phyloP scores from a whole-genome alignment of 805 yeast genomes.

The Metahyphopichia silvanorum region DNA sequence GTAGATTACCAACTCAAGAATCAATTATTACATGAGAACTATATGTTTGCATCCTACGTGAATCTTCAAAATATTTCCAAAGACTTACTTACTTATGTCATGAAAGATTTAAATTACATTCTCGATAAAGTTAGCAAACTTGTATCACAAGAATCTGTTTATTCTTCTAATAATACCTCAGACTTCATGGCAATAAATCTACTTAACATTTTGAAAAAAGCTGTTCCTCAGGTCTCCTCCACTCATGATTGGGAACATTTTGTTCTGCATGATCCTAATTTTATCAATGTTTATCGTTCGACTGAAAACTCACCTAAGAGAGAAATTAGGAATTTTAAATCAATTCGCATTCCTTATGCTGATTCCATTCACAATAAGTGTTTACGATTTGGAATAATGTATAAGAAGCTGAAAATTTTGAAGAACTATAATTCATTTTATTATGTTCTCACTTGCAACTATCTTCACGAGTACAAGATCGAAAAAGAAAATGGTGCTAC shows the following conservation, averaged over 20 bases:
- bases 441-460: conserved; percentile 40
- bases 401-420: conserved; percentile 38
- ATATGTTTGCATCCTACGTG: conserved; percentile 38
- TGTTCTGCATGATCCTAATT: conserved; percentile 44
- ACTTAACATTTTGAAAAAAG: conserved; percentile 20
- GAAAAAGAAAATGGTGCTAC: conserved; percentile 17
- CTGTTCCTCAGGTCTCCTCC: conserved; percentile 17
- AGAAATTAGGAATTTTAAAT: conserved; percentile 44
- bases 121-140: conserved; percentile 33
- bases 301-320: conserved; percentile 46
- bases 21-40: conserved; percentile 40
- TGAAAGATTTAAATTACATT: conserved; percentile 32
- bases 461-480: conserved; percentile 39
- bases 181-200: conserved; percentile 13
- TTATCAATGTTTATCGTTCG: conserved; percentile 44
- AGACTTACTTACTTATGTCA: conserved; percentile 34
- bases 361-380: conserved; percentile 37
- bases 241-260: conserved; percentile 37
- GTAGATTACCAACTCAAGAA: conserved; percentile 39
- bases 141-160: conserved; percentile 18
- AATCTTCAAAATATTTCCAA: conserved; percentile 40
- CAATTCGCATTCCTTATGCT: conserved; percentile 30
- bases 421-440: conserved; percentile 36
- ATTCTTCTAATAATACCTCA: conserved; percentile 4
- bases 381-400: conserved; percentile 38